These are phyloP conservation scores for Mycena venus DNA, from an alignment of 768 basidiomycete species.

Conservation along the genomic window DNA sequence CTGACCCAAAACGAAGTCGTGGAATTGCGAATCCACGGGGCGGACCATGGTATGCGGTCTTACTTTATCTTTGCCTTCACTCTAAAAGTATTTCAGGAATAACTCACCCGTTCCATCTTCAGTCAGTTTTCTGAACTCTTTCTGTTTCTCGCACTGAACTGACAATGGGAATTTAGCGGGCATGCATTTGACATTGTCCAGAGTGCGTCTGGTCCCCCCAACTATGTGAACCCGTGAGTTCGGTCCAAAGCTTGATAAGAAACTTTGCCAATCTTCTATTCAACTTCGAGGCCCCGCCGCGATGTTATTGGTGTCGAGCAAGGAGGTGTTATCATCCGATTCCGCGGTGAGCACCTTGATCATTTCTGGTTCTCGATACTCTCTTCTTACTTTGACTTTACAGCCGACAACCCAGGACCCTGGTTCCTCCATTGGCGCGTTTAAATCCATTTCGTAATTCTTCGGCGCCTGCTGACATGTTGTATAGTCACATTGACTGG, in stretches of 20 bases:
- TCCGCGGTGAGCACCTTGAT: background rate
- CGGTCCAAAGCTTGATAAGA: too few species aligned
- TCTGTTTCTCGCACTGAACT: background rate
- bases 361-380: background rate
- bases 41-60: slow-evolving; percentile 37
- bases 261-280: too few species aligned
- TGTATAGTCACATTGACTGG: slow-evolving; percentile 42
- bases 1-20: slow-evolving; percentile 34
- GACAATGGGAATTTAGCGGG: slow-evolving; percentile 24
- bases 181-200: slow-evolving; percentile 45
- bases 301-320: slow-evolving; percentile 38
- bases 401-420: background rate
- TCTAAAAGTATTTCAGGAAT: background rate
- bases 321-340: slow-evolving; percentile 9
- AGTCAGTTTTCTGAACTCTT: slow-evolving; percentile 12
- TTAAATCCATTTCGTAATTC: too few species aligned
- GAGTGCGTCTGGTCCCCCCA: slow-evolving; percentile 29
- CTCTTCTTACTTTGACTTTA: background rate
- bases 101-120: slow-evolving; percentile 19
- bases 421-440: background rate
- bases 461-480: too few species aligned
- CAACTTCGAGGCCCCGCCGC: slow-evolving; percentile 37
- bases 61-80: background rate
- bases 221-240: slow-evolving; percentile 37
- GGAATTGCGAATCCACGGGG: slow-evolving; percentile 41